Percentiles rank a stretch among this genome's conserved stretches.
These are phyloP conservation scores for Colletotrichum aenigma DNA, from an alignment of 2,329 filamentous ascomycete genomes.

Conservation along the genomic window DNA sequence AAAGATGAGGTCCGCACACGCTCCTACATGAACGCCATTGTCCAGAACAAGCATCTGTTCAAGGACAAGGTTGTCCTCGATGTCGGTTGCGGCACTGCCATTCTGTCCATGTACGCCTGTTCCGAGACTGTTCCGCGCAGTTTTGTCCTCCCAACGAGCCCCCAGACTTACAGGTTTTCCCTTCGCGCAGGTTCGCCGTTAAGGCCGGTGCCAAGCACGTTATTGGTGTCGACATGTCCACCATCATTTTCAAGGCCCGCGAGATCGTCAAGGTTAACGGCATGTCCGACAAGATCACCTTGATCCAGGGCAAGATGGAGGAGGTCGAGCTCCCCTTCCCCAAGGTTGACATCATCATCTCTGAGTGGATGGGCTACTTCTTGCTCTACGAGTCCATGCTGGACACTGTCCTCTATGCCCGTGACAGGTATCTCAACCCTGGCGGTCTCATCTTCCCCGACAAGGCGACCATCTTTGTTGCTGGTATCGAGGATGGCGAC, in stretches of 20 bases:
- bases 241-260: conserved; percentile 97
- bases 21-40: conserved; percentile 96
- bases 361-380: conserved; percentile 99
- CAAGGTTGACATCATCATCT: conserved; percentile 99
- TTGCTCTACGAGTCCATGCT: conserved; percentile 98
- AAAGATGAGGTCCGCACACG: conserved; percentile 98
- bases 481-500: conserved; percentile 96
- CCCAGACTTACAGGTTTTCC: not conserved
- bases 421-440: conserved; percentile 86
- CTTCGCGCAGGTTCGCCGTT: conserved; percentile 80
- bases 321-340: conserved; percentile 92
- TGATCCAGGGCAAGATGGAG: conserved; percentile 99
- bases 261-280: conserved; percentile 95
- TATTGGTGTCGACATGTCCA: conserved; percentile 99
- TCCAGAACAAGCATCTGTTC: conserved; percentile 95
- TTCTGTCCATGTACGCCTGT: conserved; percentile 88
- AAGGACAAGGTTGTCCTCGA: conserved; percentile 87
- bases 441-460: conserved; percentile 97
- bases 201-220: conserved; percentile 98
- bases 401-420: conserved; percentile 95
- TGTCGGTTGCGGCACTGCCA: conserved; percentile 95
- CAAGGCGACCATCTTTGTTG: conserved; percentile 97
- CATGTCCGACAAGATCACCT: conserved; percentile 93
- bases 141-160: not conserved
- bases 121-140: not conserved